Evolutionary conservation across 495 filamentous ascomycete species (phyloP).

Genomic region (Bombardia bombarda): DNA sequence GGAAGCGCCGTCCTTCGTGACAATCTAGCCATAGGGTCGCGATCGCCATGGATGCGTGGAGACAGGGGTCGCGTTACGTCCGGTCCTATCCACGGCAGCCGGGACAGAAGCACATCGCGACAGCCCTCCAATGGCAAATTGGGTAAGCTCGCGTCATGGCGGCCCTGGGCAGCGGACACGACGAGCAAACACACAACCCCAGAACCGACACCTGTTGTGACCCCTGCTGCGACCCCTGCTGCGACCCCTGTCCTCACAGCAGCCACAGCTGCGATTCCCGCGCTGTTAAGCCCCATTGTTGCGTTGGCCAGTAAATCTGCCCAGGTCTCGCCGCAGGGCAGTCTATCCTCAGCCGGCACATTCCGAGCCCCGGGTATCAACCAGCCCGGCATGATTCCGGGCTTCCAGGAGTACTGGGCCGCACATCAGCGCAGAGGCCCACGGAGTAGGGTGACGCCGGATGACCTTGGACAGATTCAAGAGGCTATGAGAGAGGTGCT

Average conservation of each 20-base stretch:
- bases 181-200: conserved; percentile 5
- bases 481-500: conserved; percentile 37
- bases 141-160: conserved; percentile 36
- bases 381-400: conserved; percentile 44
- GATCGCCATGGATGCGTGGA: too few species aligned
- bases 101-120: too few species aligned
- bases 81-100: too few species aligned
- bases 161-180: conserved; percentile 33
- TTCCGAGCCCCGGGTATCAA: conserved; percentile 44
- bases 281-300: conserved; percentile 9
- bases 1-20: conserved; percentile 33
- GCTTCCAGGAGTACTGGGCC: conserved; percentile 36
- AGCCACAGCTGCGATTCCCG: not conserved
- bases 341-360: conserved; percentile 7
- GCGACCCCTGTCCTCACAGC: conserved; percentile 7
- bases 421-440: conserved; percentile 28
- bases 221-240: conserved; percentile 7
- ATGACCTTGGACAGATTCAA: conserved; percentile 25
- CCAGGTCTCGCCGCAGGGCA: conserved; percentile 12
- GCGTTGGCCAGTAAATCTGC: not conserved
- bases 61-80: too few species aligned
- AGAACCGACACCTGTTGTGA: conserved; percentile 5
- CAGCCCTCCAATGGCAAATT: conserved; percentile 25
- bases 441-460: conserved; percentile 35
- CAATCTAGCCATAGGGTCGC: conserved; percentile 25